Evolutionary conservation across 164 flowering plant genomes (phyloP).

Genomic region (Vitis vinifera): ASM3070453v1 NC_081813.1:2373501-2374000

Average conservation of each 20-base stretch:
- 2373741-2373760: conserved; percentile 7
- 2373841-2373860: conserved; percentile 72
- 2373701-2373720: neutral
- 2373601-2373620: conserved; percentile 64
- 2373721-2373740: neutral
- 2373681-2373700: conserved; percentile 34
- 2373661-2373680: conserved; percentile 87
- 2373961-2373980: conserved; percentile 73
- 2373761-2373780: conserved; percentile 69
- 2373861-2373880: conserved; percentile 63
- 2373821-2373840: conserved; percentile 91
- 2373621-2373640: conserved; percentile 82
- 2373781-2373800: conserved; percentile 81
- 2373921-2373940: conserved; percentile 5
- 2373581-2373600: conserved; percentile 72
- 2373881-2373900: conserved; percentile 14
- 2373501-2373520: neutral
- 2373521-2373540: neutral
- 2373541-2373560: neutral
- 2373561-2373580: neutral
- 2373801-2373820: conserved; percentile 80
- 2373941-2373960: conserved; percentile 82
- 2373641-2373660: conserved; percentile 94
- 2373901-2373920: conserved; percentile 2
- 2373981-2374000: conserved; percentile 55